Base-by-base conservation (phyloP, 1,139 yeast genomes). In the Sugiyamaella pinicola region DNA sequence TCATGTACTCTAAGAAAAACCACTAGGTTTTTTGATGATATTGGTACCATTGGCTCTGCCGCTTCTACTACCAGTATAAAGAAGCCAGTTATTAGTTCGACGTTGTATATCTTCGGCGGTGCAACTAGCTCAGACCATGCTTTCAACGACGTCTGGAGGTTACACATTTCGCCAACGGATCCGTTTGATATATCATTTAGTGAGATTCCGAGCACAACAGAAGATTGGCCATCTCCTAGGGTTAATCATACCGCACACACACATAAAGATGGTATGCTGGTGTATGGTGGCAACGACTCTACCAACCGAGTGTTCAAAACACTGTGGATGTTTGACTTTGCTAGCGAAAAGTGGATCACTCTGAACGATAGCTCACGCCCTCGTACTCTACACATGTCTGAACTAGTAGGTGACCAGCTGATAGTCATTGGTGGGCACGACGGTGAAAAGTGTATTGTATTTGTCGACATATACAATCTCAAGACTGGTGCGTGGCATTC, bases 101-200 rank as follows among this genome's bases (percentile, higher is more conserved):
- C 51, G 15, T 48, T 62, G 12, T 61, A 60, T 49, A 50, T 62
- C n/a, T 62, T 62, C 52, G 66, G 66, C 17, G 66, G 66, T 8
- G 43, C 56, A 19, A 35, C 51, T 9, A 51, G 41, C 6, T 53
- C 58, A 7, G 53, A 51, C n/a, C 38, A 44, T 29, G 44, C 47
- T 10, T 46, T 58, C 34, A 62, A 58, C 46, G 65, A 62, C 41
- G 50, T 61, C 9, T 62, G 66, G 66, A 60, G 53, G 44, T 46
- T 60, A 15, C 52, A 58, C 24, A 34, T 62, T 12, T 29, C 48
- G 8, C 41, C 51, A 5, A 41, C 34, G 4, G 54, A 51, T 9
- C 55, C 56, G 1, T 29, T 31, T 28, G 51, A 53, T 8, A 40
- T 38, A 28, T 17, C 28, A 4, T 59, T 58, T 49, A 34, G 50